Base-by-base conservation (phyloP, 495 filamentous ascomycete species). In the Echria macrotheca region DNA sequence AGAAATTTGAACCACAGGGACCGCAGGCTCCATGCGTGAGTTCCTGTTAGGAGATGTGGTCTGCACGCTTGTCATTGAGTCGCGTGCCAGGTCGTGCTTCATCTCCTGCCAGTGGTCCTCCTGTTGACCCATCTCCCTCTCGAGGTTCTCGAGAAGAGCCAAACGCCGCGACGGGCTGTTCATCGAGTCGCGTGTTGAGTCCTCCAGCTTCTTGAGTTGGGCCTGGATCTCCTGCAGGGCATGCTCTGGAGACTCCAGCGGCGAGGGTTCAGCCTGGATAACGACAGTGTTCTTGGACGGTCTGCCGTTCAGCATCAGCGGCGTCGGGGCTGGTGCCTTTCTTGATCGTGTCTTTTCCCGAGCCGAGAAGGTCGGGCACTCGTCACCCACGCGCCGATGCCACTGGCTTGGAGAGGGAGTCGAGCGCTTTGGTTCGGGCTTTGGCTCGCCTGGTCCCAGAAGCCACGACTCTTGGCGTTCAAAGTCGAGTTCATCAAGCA, bases 331-430 rank as follows among this genome's bases (percentile, higher is more conserved):
- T 8, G 71, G 64, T 64, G 73, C 70, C 48, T 71, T 72, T 11
- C 68, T 63, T 15, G 60, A 52, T 45, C 69, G 54, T 24, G 56
- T 50, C 53, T 63, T 61, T 54, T 62, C 68, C 45, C 72, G 60
- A n/a, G 61, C 65, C 4, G 75, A 78, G 60, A 80, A 80, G 2
- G 70, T 65, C 12, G 75, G 76, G 32, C 73, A 72, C 10, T 73
- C 67, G 17, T 80, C 75, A 17, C 76, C 76, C 19, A 78, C 58
- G 2, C 76, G 73, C 14, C 64, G 62, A 57, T 78, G 75, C 67
- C 73, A 79, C n/a, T 50, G 55, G 42, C 49, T 47, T 24, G 63
- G 45, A 14, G 61, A 49, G n/a, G 49, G 25, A 25, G 44, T 46
- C 3, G 44, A 35, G 3, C 44, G 31, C 26, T 33, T 31, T 12